Evolutionary conservation across 2,329 filamentous ascomycete genomes (phyloP), one percentile per base, ranked within the genome.

Genomic region (Alternaria arborescens): DNA sequence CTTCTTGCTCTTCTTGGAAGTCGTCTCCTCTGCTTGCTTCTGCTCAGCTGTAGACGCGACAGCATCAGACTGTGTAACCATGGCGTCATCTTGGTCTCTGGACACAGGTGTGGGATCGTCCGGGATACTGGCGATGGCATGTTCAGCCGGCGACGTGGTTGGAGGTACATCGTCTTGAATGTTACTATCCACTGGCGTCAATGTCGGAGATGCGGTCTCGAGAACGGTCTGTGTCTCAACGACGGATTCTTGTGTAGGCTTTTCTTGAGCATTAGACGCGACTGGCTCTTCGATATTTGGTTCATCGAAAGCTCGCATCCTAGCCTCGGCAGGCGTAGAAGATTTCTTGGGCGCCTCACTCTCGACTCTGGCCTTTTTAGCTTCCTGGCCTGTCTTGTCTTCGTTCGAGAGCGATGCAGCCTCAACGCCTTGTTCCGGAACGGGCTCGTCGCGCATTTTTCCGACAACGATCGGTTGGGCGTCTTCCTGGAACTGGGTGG

Each of bases 1-100:
- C 60, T 70, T 72, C 56, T 70, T 71, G 47, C 46, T 53, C 43
- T 70, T 70, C 44, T 70, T 71, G 8, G 68, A 64, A 42, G 50
- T 24, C 2, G 58, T n/a, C 22, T 60, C 59, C 5, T 60, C 59
- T 2, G 55, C 52, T 38, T 52, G 32, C 10, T 47, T 54, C 53
- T 61, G 59, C 30, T 61, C 60, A 4, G 28, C 14, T 8, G 46
- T 50, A 16, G 10, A 20, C 12, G 41, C 7, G n/a, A 34, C 12
- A n/a, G 30, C 40, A 6, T 61, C 57, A 12, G 41, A 30, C 8
- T 41, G 44, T 10, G 5, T 16, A 18, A 14, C 16, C 5, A 16
- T n/a, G 8, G 52, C 14, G 22, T 61, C 42, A 16, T 43, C 20
- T 10, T 55, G 43, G 16, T 22, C 16, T 8, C 30, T 48, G 12